Percentiles rank a stretch among this genome's conserved stretches.
Evolutionary conservation across 1,284 basidiomycete genomes (phyloP).

Genomic region (Pholiota adiposa): DNA sequence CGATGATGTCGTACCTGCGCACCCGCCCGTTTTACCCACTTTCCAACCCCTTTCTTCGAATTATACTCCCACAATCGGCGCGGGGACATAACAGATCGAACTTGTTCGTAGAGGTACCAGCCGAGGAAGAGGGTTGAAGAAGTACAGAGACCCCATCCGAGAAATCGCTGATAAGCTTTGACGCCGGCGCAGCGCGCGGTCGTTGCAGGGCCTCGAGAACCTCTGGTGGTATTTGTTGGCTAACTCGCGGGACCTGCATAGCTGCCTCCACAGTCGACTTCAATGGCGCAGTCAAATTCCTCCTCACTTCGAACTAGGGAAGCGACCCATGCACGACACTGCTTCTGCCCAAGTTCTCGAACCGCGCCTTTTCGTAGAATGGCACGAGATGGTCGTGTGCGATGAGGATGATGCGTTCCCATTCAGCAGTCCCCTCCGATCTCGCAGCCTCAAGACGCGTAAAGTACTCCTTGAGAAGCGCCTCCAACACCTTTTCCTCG

Average conservation of each 20-base stretch:
- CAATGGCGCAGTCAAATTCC: slow-evolving; percentile 20
- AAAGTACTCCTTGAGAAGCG: slow-evolving; percentile 64
- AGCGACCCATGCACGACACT: slow-evolving; percentile 60
- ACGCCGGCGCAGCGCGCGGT: slow-evolving; percentile 36
- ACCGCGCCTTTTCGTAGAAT: slow-evolving; percentile 67
- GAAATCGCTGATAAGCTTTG: slow-evolving; percentile 50
- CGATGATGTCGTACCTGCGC: slow-evolving; percentile 51
- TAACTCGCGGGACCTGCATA: slow-evolving; percentile 17
- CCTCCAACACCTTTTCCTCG: slow-evolving; percentile 56
- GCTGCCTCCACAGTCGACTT: slow-evolving; percentile 11
- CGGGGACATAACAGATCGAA: slow-evolving; percentile 81
- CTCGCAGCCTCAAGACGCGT: slow-evolving; percentile 41
- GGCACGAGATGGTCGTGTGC: slow-evolving; percentile 59
- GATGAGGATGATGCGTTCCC: slow-evolving; percentile 60
- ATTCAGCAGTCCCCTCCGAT: slow-evolving; percentile 31
- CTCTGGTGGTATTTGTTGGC: slow-evolving; percentile 44
- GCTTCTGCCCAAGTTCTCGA: slow-evolving; percentile 61
- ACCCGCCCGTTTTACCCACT: slow-evolving; percentile 60
- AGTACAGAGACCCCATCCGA: slow-evolving; percentile 50
- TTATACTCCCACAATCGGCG: slow-evolving; percentile 77
- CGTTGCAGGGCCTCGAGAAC: slow-evolving; percentile 57
- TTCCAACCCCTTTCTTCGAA: slow-evolving; percentile 65
- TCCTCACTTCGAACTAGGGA: slow-evolving; percentile 70
- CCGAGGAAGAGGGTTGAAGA: slow-evolving; percentile 30
- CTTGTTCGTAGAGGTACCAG: slow-evolving; percentile 51